Conservation (phyloP, 768 basidiomycete genomes). For the Termitomyces sp. region DNA sequence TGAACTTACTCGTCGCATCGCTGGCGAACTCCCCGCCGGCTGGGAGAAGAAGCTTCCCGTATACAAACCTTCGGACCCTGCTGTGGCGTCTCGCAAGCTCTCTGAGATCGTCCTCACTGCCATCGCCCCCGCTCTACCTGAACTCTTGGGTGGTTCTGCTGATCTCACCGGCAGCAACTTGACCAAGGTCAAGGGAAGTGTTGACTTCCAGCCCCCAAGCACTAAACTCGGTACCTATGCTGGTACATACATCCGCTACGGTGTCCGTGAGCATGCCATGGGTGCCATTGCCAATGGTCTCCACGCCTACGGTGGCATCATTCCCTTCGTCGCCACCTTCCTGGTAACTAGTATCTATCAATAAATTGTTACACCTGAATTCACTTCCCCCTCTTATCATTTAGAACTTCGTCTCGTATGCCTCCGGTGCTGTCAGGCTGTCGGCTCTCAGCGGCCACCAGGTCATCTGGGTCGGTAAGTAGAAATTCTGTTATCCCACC, state of each 20-base stretch:
- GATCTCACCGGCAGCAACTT: constrained; percentile 92
- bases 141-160: constrained; percentile 86
- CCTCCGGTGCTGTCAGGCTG: constrained; percentile 88
- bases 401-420: constrained; percentile 92
- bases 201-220: constrained; percentile 90
- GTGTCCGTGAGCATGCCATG: constrained; percentile 98
- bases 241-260: constrained; percentile 92
- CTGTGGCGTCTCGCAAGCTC: constrained; percentile 89
- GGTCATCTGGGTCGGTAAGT: constrained; percentile 90
- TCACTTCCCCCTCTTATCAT: constrained; percentile 8
- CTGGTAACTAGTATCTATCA: constrained; percentile 44
- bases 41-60: constrained; percentile 88
- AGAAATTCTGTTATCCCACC: background rate
- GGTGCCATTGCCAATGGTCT: constrained; percentile 93
- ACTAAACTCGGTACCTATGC: constrained; percentile 82
- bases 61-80: constrained; percentile 80
- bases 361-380: background rate
- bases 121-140: constrained; percentile 73
- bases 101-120: constrained; percentile 87
- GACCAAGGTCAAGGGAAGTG: constrained; percentile 79
- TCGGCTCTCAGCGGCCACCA: constrained; percentile 87
- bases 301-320: constrained; percentile 84
- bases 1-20: constrained; percentile 82
- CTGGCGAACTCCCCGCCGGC: constrained; percentile 76
- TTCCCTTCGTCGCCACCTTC: constrained; percentile 93